Evolutionary conservation across 225 moss, liverwort and hornwort species (phyloP).

Genomic region (Rhytidiadelphus loreus): DNA sequence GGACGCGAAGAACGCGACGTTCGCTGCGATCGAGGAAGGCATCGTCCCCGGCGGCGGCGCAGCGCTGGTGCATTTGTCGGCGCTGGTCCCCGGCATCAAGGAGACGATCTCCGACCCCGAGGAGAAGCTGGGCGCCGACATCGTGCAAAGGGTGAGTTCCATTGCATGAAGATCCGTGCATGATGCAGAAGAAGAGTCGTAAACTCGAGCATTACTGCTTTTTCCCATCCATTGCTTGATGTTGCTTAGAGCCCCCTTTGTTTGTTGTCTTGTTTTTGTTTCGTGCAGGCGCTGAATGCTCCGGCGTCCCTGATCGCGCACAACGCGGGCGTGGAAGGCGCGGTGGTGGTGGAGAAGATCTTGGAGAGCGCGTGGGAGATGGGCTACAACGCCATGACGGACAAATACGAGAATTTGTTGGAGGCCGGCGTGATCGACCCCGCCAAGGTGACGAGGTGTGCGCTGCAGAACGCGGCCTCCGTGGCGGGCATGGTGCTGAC

Average conservation of each 20-base stretch:
- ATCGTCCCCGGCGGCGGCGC: constrained; percentile 96
- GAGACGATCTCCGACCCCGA: constrained; percentile 49
- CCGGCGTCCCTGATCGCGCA: constrained; percentile 73
- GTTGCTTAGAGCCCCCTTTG: neutral
- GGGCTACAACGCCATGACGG: constrained; percentile 96
- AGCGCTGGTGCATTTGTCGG: constrained; percentile 77
- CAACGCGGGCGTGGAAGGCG: constrained; percentile 94
- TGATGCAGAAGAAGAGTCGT: neutral
- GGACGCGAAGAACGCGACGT: constrained; percentile 97
- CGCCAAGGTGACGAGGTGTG: constrained; percentile 88
- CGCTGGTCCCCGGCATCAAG: constrained; percentile 61
- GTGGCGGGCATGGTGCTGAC: constrained; percentile 98
- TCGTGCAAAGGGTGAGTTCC: constrained; percentile 67
- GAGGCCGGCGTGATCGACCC: constrained; percentile 93
- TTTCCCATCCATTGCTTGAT: too few species aligned
- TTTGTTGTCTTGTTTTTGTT: neutral
- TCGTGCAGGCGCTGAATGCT: constrained; percentile 55
- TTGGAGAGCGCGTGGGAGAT: constrained; percentile 73
- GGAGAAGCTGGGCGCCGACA: constrained; percentile 87
- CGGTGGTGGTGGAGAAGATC: constrained; percentile 92
- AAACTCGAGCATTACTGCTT: rapidly evolving
- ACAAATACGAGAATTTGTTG: constrained; percentile 74
- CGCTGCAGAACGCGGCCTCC: constrained; percentile 86
- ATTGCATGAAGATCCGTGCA: neutral
- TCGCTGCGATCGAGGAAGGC: constrained; percentile 96